A percentile compares a stretch with the other conserved stretches of the same genome.
These are phyloP conservation scores for Lactarius trivialis DNA, from an alignment of 768 basidiomycete genomes.

Conservation along the genomic window DNA sequence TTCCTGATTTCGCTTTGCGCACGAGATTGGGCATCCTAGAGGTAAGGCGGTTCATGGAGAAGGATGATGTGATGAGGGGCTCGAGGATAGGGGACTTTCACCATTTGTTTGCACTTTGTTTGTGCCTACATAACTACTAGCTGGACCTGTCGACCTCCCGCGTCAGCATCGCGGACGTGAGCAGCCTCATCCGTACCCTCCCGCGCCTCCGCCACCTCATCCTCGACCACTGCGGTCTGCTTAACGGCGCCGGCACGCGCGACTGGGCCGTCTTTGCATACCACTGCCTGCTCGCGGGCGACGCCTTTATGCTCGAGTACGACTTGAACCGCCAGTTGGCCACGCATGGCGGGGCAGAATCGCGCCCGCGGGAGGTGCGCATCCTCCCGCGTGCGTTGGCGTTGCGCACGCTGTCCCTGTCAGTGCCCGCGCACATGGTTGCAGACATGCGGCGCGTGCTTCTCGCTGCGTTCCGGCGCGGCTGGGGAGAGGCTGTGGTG, in stretches of 20 bases:
- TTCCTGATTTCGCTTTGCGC: background rate
- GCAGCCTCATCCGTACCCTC: conserved; percentile 47
- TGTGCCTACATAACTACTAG: conserved; percentile 43
- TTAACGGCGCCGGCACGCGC: conserved; percentile 41
- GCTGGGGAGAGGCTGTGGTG: conserved; percentile 56
- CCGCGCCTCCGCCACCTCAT: conserved; percentile 54
- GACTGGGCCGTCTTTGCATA: conserved; percentile 60
- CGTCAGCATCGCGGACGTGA: conserved; percentile 48
- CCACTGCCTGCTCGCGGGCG: conserved; percentile 52
- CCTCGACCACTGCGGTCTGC: conserved; percentile 57
- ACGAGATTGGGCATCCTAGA: background rate
- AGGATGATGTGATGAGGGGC: too few relatives aligned
- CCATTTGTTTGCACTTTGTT: too few relatives aligned
- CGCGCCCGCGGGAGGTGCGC: conserved; percentile 27
- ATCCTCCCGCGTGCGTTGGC: conserved; percentile 50
- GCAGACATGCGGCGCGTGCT: conserved; percentile 37
- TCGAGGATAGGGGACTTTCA: too few relatives aligned
- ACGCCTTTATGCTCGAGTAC: background rate
- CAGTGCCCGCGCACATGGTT: conserved; percentile 26
- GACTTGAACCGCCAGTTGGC: background rate
- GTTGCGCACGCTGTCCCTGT: conserved; percentile 45
- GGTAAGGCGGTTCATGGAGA: too few relatives aligned
- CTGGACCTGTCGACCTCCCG: conserved; percentile 75
- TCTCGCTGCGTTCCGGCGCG: conserved; percentile 47
- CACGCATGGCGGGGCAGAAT: background rate